phyloP scores from a whole-genome alignment of 2,329 filamentous ascomycete species.

The Fusarium nurragi region DNA sequence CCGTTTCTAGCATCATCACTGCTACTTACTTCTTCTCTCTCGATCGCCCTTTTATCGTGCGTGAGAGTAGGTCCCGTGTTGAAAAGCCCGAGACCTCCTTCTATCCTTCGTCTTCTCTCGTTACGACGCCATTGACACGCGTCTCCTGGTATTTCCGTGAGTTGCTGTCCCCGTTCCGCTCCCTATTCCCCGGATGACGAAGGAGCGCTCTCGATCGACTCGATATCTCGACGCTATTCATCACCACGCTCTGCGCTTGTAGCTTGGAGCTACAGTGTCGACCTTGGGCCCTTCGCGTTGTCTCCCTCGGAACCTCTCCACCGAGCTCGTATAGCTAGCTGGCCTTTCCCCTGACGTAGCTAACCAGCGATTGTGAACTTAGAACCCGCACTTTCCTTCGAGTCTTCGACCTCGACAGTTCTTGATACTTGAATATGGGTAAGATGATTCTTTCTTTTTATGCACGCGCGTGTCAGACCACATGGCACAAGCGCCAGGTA shows the following conservation, averaged over 20 bases:
- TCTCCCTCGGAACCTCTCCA: conserved; percentile 16
- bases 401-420: conserved; percentile 48
- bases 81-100: conserved; percentile 39
- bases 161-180: conserved; percentile 41
- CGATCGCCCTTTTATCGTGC: conserved; percentile 42
- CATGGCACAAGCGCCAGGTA: conserved; percentile 33
- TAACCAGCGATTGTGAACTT: conserved; percentile 30
- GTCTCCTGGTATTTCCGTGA: conserved; percentile 45
- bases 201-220: conserved; percentile 29
- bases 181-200: conserved; percentile 24
- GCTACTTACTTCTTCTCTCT: conserved; percentile 50
- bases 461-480: conserved; percentile 32
- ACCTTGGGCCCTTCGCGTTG: conserved; percentile 11
- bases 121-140: conserved; percentile 49
- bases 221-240: conserved; percentile 10
- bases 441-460: conserved; percentile 51
- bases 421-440: conserved; percentile 56
- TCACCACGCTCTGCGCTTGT: conserved; percentile 10
- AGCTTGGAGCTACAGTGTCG: not conserved
- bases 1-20: conserved; percentile 49
- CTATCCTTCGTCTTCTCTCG: conserved; percentile 43
- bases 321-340: conserved; percentile 37
- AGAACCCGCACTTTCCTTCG: conserved; percentile 47
- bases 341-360: conserved; percentile 42
- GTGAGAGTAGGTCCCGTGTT: conserved; percentile 41